These are phyloP conservation scores for Phialophora tarda DNA, from an alignment of 2,329 filamentous ascomycete species.

Conservation along the genomic window DNA sequence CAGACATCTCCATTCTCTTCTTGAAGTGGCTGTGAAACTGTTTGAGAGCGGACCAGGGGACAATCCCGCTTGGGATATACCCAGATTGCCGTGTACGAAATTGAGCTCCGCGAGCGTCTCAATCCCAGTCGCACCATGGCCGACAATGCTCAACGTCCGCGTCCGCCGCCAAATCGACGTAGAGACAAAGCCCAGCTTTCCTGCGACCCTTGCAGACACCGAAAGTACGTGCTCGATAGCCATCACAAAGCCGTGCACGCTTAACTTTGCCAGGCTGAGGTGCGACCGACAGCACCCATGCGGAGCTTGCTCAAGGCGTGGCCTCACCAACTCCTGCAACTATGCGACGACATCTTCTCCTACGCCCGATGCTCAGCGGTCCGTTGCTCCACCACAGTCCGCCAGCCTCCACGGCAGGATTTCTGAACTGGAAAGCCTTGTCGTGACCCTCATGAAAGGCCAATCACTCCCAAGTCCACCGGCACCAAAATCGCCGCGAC, in stretches of 20 bases:
- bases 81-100: no score
- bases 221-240: constrained; percentile 42
- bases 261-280: constrained; percentile 40
- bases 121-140: constrained; percentile 40
- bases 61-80: no score
- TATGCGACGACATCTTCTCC: constrained; percentile 41
- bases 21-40: not conserved
- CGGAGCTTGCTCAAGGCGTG: constrained; percentile 40
- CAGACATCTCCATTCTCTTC: not conserved
- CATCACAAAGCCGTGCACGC: constrained; percentile 31
- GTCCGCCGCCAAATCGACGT: constrained; percentile 39
- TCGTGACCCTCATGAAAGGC: constrained; percentile 60
- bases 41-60: no score
- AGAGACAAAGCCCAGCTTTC: constrained; percentile 44
- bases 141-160: constrained; percentile 40
- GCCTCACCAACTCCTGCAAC: constrained; percentile 43
- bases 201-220: constrained; percentile 41
- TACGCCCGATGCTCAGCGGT: constrained; percentile 38
- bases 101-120: no score
- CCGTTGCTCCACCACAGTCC: constrained; percentile 40
- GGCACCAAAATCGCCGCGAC: constrained; percentile 20
- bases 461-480: constrained; percentile 36
- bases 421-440: constrained; percentile 58
- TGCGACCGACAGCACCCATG: constrained; percentile 44
- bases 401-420: constrained; percentile 41